These are phyloP conservation scores for Priceomyces melissophilus DNA, from an alignment of 805 yeast genomes.

Conservation along the genomic window DNA sequence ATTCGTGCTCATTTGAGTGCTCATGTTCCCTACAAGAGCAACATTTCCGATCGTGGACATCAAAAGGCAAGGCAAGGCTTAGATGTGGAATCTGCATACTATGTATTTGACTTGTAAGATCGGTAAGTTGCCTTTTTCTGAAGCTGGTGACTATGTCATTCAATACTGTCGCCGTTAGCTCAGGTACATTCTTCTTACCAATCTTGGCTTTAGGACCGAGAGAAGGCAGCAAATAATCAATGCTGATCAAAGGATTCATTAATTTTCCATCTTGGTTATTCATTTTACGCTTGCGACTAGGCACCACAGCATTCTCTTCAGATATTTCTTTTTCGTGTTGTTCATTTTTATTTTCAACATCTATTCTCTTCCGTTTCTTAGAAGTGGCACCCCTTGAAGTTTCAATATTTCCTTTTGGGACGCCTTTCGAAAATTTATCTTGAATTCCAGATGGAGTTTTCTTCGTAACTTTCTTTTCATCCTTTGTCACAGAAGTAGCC, in stretches of 20 bases:
- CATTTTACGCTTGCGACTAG: constrained; percentile 11
- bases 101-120: constrained; percentile 19
- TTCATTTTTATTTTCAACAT: not conserved
- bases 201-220: constrained; percentile 8
- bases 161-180: constrained; percentile 4
- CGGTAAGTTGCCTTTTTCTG: constrained; percentile 24
- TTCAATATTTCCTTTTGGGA: not conserved
- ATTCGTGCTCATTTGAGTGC: constrained; percentile 15
- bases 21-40: constrained; percentile 52
- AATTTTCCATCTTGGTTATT: constrained; percentile 7
- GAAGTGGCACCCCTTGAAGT: not conserved
- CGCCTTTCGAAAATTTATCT: not conserved
- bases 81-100: constrained; percentile 14
- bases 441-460: not conserved
- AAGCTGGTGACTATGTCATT: constrained; percentile 14
- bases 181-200: constrained; percentile 18
- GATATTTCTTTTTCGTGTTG: constrained; percentile 1
- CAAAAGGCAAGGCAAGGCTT: constrained; percentile 17
- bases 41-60: constrained; percentile 39
- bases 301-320: not conserved
- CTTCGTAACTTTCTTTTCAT: not conserved
- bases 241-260: constrained; percentile 20
- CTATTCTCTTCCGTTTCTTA: constrained; percentile 1
- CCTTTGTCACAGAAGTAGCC: not conserved
- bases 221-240: constrained; percentile 16